A percentile compares a stretch with the other conserved stretches of the same genome.
Evolutionary conservation across 2,329 filamentous ascomycete genomes (phyloP).

Genomic region (Cordyceps cicadae): DNA sequence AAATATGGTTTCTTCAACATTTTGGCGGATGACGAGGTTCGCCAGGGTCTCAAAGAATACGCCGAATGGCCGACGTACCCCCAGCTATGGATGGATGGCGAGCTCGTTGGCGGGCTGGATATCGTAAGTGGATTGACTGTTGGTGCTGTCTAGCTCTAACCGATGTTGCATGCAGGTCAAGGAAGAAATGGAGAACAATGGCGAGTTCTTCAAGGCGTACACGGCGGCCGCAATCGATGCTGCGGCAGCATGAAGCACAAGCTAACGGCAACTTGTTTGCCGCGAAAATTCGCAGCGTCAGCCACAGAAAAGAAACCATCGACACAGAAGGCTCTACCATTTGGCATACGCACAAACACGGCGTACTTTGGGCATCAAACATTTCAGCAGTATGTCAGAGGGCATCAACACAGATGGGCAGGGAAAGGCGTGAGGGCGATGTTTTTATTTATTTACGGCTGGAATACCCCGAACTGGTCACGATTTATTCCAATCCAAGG

Average conservation of each 20-base stretch:
- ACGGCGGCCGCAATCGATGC: conserved; percentile 40
- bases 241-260: conserved; percentile 28
- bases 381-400: background rate
- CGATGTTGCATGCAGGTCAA: conserved; percentile 57
- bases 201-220: conserved; percentile 73
- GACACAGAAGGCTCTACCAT: background rate
- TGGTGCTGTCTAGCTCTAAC: background rate
- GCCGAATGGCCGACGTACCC: conserved; percentile 99
- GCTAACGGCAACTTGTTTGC: background rate
- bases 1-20: conserved; percentile 99
- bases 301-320: background rate
- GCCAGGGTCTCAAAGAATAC: conserved; percentile 92
- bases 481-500: background rate
- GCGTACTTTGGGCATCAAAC: background rate
- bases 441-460: background rate
- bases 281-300: background rate
- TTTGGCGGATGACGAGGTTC: conserved; percentile 90
- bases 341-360: background rate
- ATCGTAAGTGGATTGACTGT: conserved; percentile 60
- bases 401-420: conserved; percentile 1
- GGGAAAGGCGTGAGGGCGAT: background rate
- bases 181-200: conserved; percentile 79
- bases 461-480: conserved; percentile 2
- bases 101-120: conserved; percentile 86
- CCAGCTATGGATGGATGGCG: conserved; percentile 84